Conservation (phyloP, 169 alveolate genomes). For the Neospora caninum region DNA sequence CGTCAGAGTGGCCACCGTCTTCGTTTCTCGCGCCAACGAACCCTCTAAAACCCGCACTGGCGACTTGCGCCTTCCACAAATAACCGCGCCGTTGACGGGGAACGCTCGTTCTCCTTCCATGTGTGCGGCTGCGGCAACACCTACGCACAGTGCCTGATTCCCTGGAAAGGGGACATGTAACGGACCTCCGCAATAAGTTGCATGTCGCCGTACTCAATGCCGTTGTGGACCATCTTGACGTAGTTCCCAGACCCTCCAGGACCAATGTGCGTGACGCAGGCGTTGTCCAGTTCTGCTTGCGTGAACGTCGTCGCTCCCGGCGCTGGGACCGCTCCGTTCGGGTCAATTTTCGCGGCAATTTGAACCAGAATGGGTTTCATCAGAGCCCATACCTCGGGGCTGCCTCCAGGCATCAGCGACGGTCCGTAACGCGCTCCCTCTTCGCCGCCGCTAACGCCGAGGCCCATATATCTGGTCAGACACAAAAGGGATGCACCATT, state of each 20-base stretch:
- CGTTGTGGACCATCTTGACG: constrained; percentile 89
- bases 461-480: constrained; percentile 76
- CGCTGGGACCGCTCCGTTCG: not conserved
- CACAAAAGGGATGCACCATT: not conserved
- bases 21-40: too few relatives aligned
- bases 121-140: not conserved
- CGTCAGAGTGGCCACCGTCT: too few relatives aligned
- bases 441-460: constrained; percentile 91
- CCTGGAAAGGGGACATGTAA: not conserved
- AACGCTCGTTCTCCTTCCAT: not conserved
- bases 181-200: constrained; percentile 80
- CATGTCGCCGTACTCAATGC: constrained; percentile 88
- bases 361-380: constrained; percentile 73
- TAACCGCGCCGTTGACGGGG: not conserved
- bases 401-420: constrained; percentile 88
- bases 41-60: too few relatives aligned
- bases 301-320: constrained; percentile 12
- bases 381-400: constrained; percentile 75
- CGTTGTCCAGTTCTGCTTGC: constrained; percentile 25
- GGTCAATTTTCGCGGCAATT: constrained; percentile 74
- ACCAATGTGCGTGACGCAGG: constrained; percentile 78
- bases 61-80: too few relatives aligned
- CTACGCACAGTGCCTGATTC: not conserved
- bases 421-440: constrained; percentile 85
- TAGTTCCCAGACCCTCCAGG: constrained; percentile 85